These are phyloP conservation scores for Athelia sp. DNA, from an alignment of 1,284 basidiomycete genomes.

Conservation along the genomic window DNA sequence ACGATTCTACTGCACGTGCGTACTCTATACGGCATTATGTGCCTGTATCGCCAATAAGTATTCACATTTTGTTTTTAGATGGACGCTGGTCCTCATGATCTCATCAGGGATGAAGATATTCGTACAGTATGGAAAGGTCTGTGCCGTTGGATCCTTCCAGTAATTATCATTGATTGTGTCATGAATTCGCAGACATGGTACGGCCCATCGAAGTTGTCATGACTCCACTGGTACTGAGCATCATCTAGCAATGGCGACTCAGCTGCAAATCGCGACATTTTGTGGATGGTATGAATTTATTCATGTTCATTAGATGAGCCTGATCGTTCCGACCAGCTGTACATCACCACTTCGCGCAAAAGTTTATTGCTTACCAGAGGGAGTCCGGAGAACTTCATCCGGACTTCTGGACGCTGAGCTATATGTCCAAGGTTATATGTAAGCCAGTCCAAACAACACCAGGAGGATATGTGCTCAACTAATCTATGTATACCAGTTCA, in stretches of 20 bases:
- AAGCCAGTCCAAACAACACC: conserved; percentile 4
- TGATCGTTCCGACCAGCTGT: conserved; percentile 15
- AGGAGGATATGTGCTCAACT: too few relatives aligned
- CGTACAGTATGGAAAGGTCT: conserved; percentile 23
- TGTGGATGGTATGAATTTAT: conserved; percentile 16
- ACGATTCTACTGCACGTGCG: conserved; percentile 19
- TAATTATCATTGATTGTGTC: too few relatives aligned
- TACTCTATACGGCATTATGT: not conserved
- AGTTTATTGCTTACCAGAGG: conserved; percentile 14
- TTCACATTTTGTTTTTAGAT: conserved; percentile 12
- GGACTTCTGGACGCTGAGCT: conserved; percentile 25
- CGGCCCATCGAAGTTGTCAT: conserved; percentile 9
- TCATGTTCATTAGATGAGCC: not conserved
- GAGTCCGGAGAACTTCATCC: conserved; percentile 13
- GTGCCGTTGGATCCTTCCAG: conserved; percentile 2
- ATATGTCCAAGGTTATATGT: conserved; percentile 29
- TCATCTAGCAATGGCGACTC: conserved; percentile 20
- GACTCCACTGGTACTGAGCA: conserved; percentile 25
- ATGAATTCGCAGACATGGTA: conserved; percentile 14
- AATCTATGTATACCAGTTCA: conserved; percentile 14
- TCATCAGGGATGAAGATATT: conserved; percentile 26
- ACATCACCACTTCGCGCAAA: conserved; percentile 19
- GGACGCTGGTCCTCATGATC: conserved; percentile 24
- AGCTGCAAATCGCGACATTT: conserved; percentile 24
- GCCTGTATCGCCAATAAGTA: not conserved